Evolutionary conservation across 768 basidiomycete species (phyloP).

Genomic region (Peribolospora baueri): DNA sequence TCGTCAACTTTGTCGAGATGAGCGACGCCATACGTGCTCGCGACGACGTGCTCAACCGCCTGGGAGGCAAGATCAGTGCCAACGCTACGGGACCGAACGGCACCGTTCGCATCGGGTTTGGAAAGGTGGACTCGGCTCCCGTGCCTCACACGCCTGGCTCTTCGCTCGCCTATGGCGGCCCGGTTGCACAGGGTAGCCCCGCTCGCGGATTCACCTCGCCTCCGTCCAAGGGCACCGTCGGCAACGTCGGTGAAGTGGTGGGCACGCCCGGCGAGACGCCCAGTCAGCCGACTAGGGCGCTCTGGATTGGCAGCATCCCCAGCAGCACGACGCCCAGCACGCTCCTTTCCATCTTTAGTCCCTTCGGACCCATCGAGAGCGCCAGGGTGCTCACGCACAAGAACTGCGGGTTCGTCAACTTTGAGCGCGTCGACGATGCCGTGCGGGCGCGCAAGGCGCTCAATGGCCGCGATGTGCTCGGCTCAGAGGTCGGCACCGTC

Average conservation of each 20-base stretch:
- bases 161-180: constrained; percentile 3
- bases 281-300: constrained; percentile 72
- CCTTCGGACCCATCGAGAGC: constrained; percentile 91
- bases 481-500: constrained; percentile 86
- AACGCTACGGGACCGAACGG: constrained; percentile 48
- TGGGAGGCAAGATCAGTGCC: constrained; percentile 66
- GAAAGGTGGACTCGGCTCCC: constrained; percentile 89
- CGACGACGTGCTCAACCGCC: constrained; percentile 85
- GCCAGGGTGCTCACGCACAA: constrained; percentile 90
- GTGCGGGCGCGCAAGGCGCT: constrained; percentile 83
- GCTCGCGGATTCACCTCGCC: background rate
- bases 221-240: background rate
- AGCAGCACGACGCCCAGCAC: constrained; percentile 72
- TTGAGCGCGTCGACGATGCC: constrained; percentile 89
- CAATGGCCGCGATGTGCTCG: constrained; percentile 84
- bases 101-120: constrained; percentile 91
- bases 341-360: constrained; percentile 83
- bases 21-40: constrained; percentile 86
- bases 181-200: background rate
- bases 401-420: constrained; percentile 81
- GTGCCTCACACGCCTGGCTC: constrained; percentile 38
- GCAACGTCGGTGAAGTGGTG: too few species aligned
- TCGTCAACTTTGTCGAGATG: constrained; percentile 94
- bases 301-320: constrained; percentile 96
- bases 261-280: constrained; percentile 32